Evolutionary conservation across 176 grass and related monocot genomes (phyloP).

Genomic region (Rhynchospora pubera): DNA sequence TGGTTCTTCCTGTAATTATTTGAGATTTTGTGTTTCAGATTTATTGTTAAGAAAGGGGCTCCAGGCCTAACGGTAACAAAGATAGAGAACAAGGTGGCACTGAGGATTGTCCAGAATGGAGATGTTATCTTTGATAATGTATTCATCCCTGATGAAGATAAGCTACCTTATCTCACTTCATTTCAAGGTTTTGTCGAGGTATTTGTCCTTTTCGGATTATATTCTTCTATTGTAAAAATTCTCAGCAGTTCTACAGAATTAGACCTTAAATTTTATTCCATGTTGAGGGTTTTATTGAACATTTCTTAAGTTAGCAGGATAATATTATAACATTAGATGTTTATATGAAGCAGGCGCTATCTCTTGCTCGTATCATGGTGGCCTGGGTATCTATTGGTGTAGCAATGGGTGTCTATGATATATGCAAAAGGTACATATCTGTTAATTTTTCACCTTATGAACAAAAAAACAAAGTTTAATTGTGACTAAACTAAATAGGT

Average conservation of each 20-base stretch:
- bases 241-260: background rate
- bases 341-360: slow-evolving; percentile 26
- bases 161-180: slow-evolving; percentile 31
- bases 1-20: background rate
- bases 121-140: slow-evolving; percentile 48
- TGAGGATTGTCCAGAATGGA: slow-evolving; percentile 68
- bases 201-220: background rate
- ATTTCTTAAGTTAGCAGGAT: background rate
- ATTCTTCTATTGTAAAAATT: background rate
- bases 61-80: slow-evolving; percentile 35
- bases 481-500: slow-evolving; percentile 33
- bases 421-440: slow-evolving; percentile 34
- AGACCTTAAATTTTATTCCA: background rate
- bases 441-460: background rate
- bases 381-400: slow-evolving; percentile 56
- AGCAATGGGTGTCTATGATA: slow-evolving; percentile 41
- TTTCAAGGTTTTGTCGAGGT: slow-evolving; percentile 50
- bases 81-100: slow-evolving; percentile 53
- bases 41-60: slow-evolving; percentile 44
- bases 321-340: background rate
- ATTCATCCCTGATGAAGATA: slow-evolving; percentile 53
- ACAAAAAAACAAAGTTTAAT: background rate
- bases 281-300: background rate
- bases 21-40: slow-evolving; percentile 26
- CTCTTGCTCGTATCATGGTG: slow-evolving; percentile 44